A percentile compares a stretch with the other conserved stretches of the same genome.
Evolutionary conservation across 257 asterid species (phyloP).

Genomic region (Salvia hispanica): DNA sequence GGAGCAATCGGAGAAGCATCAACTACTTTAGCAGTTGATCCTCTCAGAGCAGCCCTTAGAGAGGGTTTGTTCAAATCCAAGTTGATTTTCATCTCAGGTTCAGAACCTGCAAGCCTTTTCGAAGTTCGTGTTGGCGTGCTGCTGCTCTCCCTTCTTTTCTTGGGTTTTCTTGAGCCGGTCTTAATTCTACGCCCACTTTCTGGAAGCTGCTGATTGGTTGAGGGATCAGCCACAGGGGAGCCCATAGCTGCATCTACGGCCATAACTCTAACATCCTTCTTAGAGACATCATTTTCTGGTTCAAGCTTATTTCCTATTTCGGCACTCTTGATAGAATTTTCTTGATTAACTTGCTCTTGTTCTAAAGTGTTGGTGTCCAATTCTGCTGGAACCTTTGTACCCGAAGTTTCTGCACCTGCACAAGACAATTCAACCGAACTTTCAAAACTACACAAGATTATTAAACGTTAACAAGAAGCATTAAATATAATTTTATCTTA

Average conservation of each 20-base stretch:
- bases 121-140: conserved; percentile 37
- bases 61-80: conserved; percentile 30
- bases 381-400: conserved; percentile 19
- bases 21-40: conserved; percentile 17
- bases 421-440: conserved; percentile 20
- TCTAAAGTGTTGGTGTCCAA: conserved; percentile 33
- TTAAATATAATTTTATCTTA: conserved; percentile 1
- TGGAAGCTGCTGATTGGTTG: background rate
- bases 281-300: conserved; percentile 22
- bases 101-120: conserved; percentile 34
- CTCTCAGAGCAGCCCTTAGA: conserved; percentile 25
- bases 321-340: conserved; percentile 26
- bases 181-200: conserved; percentile 26
- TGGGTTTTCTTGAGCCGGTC: conserved; percentile 28
- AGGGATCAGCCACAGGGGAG: conserved; percentile 19
- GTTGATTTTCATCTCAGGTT: conserved; percentile 26
- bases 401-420: conserved; percentile 42
- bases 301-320: conserved; percentile 4
- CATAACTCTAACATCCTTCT: background rate
- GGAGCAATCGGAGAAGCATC: background rate
- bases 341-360: conserved; percentile 25
- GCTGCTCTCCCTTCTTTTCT: conserved; percentile 30
- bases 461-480: conserved; percentile 7
- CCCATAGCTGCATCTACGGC: conserved; percentile 9
- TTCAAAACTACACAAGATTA: conserved; percentile 21